These are phyloP conservation scores for Aspergillus fischeri DNA, from an alignment of 2,329 filamentous ascomycete species.

Conservation along the genomic window DNA sequence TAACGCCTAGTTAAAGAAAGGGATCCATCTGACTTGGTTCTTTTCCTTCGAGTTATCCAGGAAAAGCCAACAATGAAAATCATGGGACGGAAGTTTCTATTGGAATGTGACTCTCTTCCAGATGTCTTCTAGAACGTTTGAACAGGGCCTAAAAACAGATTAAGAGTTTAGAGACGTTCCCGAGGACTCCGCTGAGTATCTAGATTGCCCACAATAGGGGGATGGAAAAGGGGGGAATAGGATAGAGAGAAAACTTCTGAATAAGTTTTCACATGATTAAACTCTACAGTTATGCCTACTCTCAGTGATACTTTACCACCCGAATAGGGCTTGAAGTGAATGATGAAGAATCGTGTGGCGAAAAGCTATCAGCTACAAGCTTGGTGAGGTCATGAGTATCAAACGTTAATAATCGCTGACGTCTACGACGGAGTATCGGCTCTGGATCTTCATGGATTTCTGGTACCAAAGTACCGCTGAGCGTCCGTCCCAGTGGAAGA, in stretches of 20 bases:
- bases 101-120: conserved; percentile 23
- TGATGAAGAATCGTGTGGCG: background rate
- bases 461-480: background rate
- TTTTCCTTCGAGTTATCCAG: background rate
- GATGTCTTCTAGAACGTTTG: conserved; percentile 32
- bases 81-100: conserved; percentile 24
- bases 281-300: background rate
- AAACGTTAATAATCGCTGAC: background rate
- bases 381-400: background rate
- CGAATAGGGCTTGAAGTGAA: no score
- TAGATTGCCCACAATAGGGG: background rate
- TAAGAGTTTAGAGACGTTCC: background rate
- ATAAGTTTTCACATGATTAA: background rate
- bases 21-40: background rate
- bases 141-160: background rate
- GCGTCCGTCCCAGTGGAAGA: background rate
- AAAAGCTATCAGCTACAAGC: background rate
- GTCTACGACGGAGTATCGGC: background rate
- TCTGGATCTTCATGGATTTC: background rate
- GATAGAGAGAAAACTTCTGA: background rate
- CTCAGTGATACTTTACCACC: background rate
- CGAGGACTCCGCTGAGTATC: background rate
- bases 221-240: background rate
- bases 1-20: background rate
- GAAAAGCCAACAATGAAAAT: conserved; percentile 5